These are phyloP conservation scores for Sphaerostilbella broomeana DNA, from an alignment of 2,329 filamentous ascomycete genomes.

Conservation along the genomic window DNA sequence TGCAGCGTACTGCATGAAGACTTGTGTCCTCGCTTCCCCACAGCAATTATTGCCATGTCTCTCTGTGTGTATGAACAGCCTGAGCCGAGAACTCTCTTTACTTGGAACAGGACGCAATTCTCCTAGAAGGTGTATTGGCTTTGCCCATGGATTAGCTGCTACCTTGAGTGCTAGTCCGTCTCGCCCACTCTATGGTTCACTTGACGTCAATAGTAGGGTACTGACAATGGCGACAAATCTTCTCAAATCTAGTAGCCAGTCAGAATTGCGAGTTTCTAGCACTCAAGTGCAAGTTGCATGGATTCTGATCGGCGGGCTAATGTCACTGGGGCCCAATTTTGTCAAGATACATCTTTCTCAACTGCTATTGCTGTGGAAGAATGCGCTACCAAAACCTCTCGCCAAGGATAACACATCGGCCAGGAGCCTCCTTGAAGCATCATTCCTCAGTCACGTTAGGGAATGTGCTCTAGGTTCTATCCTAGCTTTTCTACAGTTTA, in stretches of 20 bases:
- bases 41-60: slow-evolving; percentile 86
- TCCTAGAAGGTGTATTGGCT: slow-evolving; percentile 77
- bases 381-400: slow-evolving; percentile 89
- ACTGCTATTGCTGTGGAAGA: slow-evolving; percentile 91
- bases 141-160: slow-evolving; percentile 85
- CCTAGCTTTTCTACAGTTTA: slow-evolving; percentile 87
- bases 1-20: slow-evolving; percentile 76
- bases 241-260: slow-evolving; percentile 85
- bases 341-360: slow-evolving; percentile 98
- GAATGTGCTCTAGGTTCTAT: slow-evolving; percentile 92
- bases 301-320: slow-evolving; percentile 92
- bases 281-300: slow-evolving; percentile 97
- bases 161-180: slow-evolving; percentile 83
- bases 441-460: slow-evolving; percentile 87
- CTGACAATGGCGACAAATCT: slow-evolving; percentile 86
- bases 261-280: slow-evolving; percentile 81
- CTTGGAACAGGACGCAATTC: slow-evolving; percentile 70
- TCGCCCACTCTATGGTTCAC: slow-evolving; percentile 86
- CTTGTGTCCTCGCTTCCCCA: slow-evolving; percentile 83
- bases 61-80: slow-evolving; percentile 93
- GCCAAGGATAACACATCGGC: slow-evolving; percentile 84
- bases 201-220: slow-evolving; percentile 90
- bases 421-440: slow-evolving; percentile 78
- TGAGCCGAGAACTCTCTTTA: slow-evolving; percentile 77
- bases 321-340: slow-evolving; percentile 95